These are phyloP conservation scores for Neocallimastix lanati DNA, from an alignment of 192 early-diverging fungal genomes.

Conservation along the genomic window DNA sequence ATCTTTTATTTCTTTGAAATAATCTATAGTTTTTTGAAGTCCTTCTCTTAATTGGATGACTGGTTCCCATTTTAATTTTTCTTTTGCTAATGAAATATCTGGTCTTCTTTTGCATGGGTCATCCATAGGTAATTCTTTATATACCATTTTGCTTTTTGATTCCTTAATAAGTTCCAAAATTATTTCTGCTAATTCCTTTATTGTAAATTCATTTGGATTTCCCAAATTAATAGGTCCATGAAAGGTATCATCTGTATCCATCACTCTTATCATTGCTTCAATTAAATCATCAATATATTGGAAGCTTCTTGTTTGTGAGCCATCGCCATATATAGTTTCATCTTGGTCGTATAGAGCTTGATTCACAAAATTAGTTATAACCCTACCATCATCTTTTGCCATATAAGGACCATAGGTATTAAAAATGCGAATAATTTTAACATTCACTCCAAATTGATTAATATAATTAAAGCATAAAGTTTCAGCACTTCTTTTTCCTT, in stretches of 20 bases:
- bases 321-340: constrained; percentile 64
- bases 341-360: constrained; percentile 57
- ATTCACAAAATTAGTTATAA: constrained; percentile 73
- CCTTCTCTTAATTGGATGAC: no score
- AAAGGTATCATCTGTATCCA: constrained; percentile 49
- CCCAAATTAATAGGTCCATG: constrained; percentile 63
- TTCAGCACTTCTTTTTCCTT: constrained; percentile 72
- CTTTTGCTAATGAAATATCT: constrained; percentile 48
- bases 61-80: constrained; percentile 50
- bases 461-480: constrained; percentile 62
- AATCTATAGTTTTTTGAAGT: no score
- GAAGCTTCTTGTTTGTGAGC: constrained; percentile 61
- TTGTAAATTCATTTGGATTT: constrained; percentile 70
- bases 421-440: constrained; percentile 61
- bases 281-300: constrained; percentile 72
- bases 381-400: constrained; percentile 65
- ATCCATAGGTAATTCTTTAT: constrained; percentile 45
- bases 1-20: no score
- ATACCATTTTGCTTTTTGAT: constrained; percentile 26
- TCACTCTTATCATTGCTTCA: constrained; percentile 58
- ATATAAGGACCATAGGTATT: constrained; percentile 66
- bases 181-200: constrained; percentile 56
- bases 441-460: constrained; percentile 52
- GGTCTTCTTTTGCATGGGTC: constrained; percentile 59
- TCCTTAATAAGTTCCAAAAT: constrained; percentile 49